Conservation (phyloP, 192 early-diverging fungal genomes). For the Phlyctochytrium planicorne region DNA sequence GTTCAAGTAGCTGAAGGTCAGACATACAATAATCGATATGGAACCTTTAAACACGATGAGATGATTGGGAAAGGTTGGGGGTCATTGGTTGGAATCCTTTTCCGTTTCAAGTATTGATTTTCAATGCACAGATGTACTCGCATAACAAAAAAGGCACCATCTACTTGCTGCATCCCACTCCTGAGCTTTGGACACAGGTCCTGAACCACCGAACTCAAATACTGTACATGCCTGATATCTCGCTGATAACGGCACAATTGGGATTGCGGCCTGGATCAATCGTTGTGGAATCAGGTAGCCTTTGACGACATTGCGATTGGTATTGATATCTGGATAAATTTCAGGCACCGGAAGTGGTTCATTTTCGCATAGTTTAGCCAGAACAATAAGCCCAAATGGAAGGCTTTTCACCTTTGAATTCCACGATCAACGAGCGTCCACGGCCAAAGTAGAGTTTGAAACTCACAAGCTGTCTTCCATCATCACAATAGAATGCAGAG, state of each 20-base stretch:
- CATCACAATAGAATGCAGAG: conserved; percentile 73
- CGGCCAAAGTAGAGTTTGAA: conserved; percentile 74
- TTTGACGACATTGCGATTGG: too few species aligned
- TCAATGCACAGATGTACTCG: conserved; percentile 50
- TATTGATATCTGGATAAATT: too few species aligned
- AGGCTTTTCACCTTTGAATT: conserved; percentile 95
- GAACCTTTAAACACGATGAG: conserved; percentile 73
- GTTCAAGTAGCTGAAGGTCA: conserved; percentile 60
- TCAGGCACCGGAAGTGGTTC: conserved; percentile 91
- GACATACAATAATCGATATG: conserved; percentile 75
- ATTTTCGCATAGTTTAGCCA: conserved; percentile 91
- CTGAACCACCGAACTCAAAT: conserved; percentile 97
- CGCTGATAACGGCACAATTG: conserved; percentile 78
- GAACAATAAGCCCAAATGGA: conserved; percentile 83
- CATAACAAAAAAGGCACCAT: conserved; percentile 69
- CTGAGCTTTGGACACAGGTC: conserved; percentile 91
- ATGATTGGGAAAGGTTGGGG: conserved; percentile 90
- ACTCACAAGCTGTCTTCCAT: conserved; percentile 65
- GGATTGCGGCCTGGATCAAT: conserved; percentile 81
- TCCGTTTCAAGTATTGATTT: conserved; percentile 9
- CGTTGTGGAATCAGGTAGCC: conserved; percentile 80
- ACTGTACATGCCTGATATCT: conserved; percentile 92
- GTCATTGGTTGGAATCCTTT: conserved; percentile 54
- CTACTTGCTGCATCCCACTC: conserved; percentile 86
- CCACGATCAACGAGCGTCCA: conserved; percentile 70